Base-by-base conservation (phyloP, 2,329 filamentous ascomycete species). In the Epichloe gansuensis region DNA sequence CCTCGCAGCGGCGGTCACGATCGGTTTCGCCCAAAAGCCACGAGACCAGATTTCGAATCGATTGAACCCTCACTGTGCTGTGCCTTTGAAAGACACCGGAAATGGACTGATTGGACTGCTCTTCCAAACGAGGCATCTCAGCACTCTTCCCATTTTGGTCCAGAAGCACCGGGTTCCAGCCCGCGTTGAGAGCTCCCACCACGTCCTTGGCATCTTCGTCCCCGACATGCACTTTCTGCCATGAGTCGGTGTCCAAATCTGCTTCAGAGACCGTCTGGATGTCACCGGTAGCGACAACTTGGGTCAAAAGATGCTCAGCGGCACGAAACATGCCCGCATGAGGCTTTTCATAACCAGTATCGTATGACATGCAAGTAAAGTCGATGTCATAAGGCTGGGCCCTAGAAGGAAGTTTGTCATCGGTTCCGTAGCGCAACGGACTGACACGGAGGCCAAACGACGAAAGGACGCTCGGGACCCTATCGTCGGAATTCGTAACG, bases 331-430 rank as follows among this genome's bases (percentile, higher is more conserved):
- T 82, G 3, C 61, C 57, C 8, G 54, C 56, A 50, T 80, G 69
- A 0, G 82, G 82, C 62, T 86, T 86, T 57, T 79, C 77, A 25
- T 67, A 61, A 0, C 81, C 81, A 4, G 79, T 75, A 58, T 84
- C 80, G 57, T 85, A 85, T 17, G 80, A 84, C 62, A 83, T 73
- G 55, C 78, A 76, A 6, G 77, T 70, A 55, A 84, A 82, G 59
- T 78, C 74, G 44, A 84, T 66, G 57, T 65, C 68, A 48, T 58
- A 62, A 21, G 52, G 46, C 13, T 51, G 42, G 12, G 60, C 28
- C 37, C 5, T 5, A 4, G 6, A 7, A 25, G 34, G 7, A 8
- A 38, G 15, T 11, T 54, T 51, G 5, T 38, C 23, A 2, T 42
- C 35, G 6, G 48, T 47, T 17, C 62, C 64, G 39, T 64, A 64